A percentile compares a stretch with the other conserved stretches of the same genome.
Evolutionary conservation across 345 rosid species (phyloP).

Genomic region (Conringia planisiliqua): DNA sequence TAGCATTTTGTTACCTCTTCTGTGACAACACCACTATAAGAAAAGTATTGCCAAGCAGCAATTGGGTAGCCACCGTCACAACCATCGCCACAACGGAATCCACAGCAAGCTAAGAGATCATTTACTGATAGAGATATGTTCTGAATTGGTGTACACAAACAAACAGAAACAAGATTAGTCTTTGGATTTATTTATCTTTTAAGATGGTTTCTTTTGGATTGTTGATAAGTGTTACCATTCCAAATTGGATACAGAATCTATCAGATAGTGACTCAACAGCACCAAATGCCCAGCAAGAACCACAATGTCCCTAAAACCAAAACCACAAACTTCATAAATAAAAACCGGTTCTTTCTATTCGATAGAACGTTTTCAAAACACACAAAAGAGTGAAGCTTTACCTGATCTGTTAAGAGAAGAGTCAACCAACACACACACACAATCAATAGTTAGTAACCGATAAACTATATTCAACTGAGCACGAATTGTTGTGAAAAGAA

Average conservation of each 20-base stretch:
- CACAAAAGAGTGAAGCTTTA: slow-evolving; percentile 28
- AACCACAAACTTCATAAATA: slow-evolving; percentile 9
- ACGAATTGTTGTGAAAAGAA: not conserved
- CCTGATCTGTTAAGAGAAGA: slow-evolving; percentile 64
- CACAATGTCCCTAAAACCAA: slow-evolving; percentile 83
- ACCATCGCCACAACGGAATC: slow-evolving; percentile 82
- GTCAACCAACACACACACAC: not conserved
- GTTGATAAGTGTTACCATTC: slow-evolving; percentile 47
- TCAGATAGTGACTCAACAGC: slow-evolving; percentile 95
- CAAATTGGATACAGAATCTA: slow-evolving; percentile 88
- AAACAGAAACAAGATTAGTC: not conserved
- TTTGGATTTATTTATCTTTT: not conserved
- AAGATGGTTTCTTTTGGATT: not conserved
- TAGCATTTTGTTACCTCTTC: slow-evolving; percentile 56
- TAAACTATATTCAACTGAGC: slow-evolving; percentile 15
- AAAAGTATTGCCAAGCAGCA: slow-evolving; percentile 72
- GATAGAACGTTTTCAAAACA: not conserved
- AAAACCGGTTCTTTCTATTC: not conserved
- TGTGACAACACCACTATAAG: slow-evolving; percentile 75
- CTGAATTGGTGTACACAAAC: slow-evolving; percentile 35
- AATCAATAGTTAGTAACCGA: slow-evolving; percentile 32
- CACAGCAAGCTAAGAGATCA: slow-evolving; percentile 94
- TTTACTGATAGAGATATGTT: slow-evolving; percentile 78
- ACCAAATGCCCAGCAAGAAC: slow-evolving; percentile 99
- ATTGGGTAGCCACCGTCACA: slow-evolving; percentile 90